These are phyloP conservation scores for Penicillium sp. DNA, from an alignment of 2,329 filamentous ascomycete species.

Conservation along the genomic window DNA sequence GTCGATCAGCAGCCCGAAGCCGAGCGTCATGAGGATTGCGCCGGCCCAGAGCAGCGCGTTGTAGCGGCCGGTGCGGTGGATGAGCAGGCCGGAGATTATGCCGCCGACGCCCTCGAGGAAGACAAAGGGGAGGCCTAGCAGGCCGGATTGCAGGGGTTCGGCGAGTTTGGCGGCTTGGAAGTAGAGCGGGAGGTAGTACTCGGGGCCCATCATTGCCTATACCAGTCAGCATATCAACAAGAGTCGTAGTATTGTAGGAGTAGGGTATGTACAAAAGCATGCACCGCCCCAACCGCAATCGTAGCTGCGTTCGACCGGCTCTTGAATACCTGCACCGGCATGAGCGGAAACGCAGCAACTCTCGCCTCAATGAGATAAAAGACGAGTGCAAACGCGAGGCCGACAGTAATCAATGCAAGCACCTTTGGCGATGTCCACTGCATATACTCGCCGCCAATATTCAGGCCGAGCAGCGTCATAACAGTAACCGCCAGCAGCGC, in stretches of 20 bases:
- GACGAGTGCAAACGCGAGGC: background rate
- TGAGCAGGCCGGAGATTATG: slow-evolving; percentile 40
- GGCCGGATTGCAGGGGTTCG: slow-evolving; percentile 16
- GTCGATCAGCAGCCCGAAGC: slow-evolving; percentile 36
- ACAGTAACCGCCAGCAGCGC: slow-evolving; percentile 61
- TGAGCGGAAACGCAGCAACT: slow-evolving; percentile 60
- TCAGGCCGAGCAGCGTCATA: slow-evolving; percentile 54
- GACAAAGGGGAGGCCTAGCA: slow-evolving; percentile 17
- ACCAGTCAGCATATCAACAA: slow-evolving; percentile 12
- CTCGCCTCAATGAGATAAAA: slow-evolving; percentile 18
- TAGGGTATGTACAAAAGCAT: slow-evolving; percentile 8
- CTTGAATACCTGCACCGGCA: slow-evolving; percentile 51
- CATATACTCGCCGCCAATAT: slow-evolving; percentile 61
- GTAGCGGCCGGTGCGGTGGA: slow-evolving; percentile 41
- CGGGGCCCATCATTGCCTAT: slow-evolving; percentile 10
- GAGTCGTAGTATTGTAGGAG: background rate
- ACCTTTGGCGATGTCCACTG: slow-evolving; percentile 52
- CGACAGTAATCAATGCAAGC: slow-evolving; percentile 40
- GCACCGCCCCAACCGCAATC: background rate
- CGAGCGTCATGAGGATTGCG: slow-evolving; percentile 30
- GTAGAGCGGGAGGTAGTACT: slow-evolving; percentile 21
- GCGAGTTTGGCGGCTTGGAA: slow-evolving; percentile 20
- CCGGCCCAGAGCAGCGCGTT: slow-evolving; percentile 36
- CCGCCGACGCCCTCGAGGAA: slow-evolving; percentile 24
- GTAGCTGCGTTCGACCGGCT: slow-evolving; percentile 16